A percentile compares a stretch with the other conserved stretches of the same genome.
Conservation (phyloP, 768 basidiomycete species). For the Agaricus subrufescens region DNA sequence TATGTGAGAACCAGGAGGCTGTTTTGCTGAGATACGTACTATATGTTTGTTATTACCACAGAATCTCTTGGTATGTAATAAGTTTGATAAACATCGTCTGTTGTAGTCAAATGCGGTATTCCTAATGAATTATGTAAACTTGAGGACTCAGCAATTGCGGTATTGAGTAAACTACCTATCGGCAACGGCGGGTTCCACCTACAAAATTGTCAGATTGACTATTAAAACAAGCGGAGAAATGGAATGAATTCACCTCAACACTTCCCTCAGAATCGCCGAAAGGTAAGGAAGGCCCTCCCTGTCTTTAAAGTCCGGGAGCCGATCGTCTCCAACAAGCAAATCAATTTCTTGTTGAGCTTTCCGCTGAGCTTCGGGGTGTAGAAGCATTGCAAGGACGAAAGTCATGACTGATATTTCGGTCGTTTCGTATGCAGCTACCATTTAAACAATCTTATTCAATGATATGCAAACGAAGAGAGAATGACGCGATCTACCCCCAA, state of each 20-base stretch:
- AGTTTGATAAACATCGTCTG: neutral
- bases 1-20: neutral
- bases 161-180: neutral
- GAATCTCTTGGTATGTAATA: neutral
- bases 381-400: slow-evolving; percentile 6
- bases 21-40: neutral
- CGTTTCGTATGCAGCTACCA: neutral
- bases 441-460: neutral
- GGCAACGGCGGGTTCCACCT: neutral
- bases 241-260: slow-evolving; percentile 11
- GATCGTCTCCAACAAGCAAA: slow-evolving; percentile 12
- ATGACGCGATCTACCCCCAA: neutral
- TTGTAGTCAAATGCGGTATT: neutral
- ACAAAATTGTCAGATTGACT: neutral
- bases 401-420: neutral
- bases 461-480: neutral
- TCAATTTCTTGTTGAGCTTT: slow-evolving; percentile 23
- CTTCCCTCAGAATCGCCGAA: slow-evolving; percentile 16
- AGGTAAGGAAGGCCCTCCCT: slow-evolving; percentile 14
- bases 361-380: slow-evolving; percentile 11
- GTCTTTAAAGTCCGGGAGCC: slow-evolving; percentile 21
- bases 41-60: neutral
- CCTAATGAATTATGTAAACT: neutral
- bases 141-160: neutral
- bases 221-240: neutral